A percentile compares a stretch with the other conserved stretches of the same genome.
Evolutionary conservation across 805 yeast genomes (phyloP).

Genomic region (Metschnikowia reukaufii): DNA sequence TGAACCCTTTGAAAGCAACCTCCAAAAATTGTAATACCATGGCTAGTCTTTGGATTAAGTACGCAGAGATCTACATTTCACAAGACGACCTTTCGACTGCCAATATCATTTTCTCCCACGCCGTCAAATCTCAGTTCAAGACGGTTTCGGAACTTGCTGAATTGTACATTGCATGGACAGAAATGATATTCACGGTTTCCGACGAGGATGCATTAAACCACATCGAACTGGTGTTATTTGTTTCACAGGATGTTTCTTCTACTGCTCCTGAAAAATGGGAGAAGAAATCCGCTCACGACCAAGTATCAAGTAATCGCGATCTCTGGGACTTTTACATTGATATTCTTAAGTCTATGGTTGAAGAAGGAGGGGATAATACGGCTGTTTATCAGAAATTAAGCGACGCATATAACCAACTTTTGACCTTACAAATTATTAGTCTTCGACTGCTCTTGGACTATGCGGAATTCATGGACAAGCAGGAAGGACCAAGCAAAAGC

Average conservation of each 20-base stretch:
- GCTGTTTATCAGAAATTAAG: constrained; percentile 18
- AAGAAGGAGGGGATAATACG: constrained; percentile 27
- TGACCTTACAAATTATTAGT: constrained; percentile 60
- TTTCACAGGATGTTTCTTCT: background rate
- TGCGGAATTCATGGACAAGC: constrained; percentile 57
- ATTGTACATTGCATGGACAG: constrained; percentile 76
- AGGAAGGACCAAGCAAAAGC: constrained; percentile 46
- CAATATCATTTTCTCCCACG: constrained; percentile 58
- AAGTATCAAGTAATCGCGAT: constrained; percentile 58
- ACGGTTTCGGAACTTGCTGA: constrained; percentile 62
- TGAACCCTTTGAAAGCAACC: constrained; percentile 55
- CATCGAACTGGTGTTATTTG: constrained; percentile 32
- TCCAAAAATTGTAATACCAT: constrained; percentile 33
- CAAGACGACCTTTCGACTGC: constrained; percentile 59
- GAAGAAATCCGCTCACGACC: constrained; percentile 41
- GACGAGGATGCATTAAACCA: constrained; percentile 41
- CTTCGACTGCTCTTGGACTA: constrained; percentile 65
- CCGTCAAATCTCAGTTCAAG: constrained; percentile 68
- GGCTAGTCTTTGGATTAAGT: constrained; percentile 66
- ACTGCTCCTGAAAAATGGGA: background rate
- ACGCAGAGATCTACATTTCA: constrained; percentile 62
- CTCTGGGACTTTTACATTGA: constrained; percentile 79
- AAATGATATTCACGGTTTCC: constrained; percentile 53
- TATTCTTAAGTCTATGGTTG: constrained; percentile 57
- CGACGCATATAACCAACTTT: constrained; percentile 30